Base-by-base conservation (phyloP, 2,329 filamentous ascomycete genomes). In the Dactylellina haptotyla region DNA sequence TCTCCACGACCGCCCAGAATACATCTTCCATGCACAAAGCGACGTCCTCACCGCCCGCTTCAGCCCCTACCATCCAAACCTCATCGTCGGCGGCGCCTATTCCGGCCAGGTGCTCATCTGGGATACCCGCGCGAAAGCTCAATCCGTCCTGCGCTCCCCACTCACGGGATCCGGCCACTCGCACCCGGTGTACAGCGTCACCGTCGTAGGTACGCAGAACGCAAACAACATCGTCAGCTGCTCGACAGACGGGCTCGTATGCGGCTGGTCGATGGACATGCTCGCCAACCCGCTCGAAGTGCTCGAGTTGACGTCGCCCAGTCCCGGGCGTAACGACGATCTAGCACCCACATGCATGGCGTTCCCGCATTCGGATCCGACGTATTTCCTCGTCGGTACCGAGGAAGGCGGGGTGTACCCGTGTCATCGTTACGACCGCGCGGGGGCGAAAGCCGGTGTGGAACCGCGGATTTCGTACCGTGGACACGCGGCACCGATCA, bases 161-260 rank as follows among this genome's bases (percentile, higher is more conserved):
- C 85, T 99, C 39, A 98, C 94, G 4, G 94, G 95, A 54, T 93
- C 92, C 12, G 93, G 95, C 12, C 95, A 99, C 81, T 96, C 95
- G 5, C 95, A 99, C 79, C 95, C 95, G 0, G 91, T 99, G 75
- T 99, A 99, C 83, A 93, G 90, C 39, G 88, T 99, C 66, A 91
- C 95, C 75, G 96, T 99, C 63, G 92, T 99, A 54, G 95, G 95
- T 76, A 99, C 96, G 0, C 95, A 98, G 80, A 99, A 99, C 80
- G 95, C 95, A 70, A 97, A 97, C 83, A 99, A 98, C 81, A 97
- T 99, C 80, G 91, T 99, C 78, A 97, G 93, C 32, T 94, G 92
- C 80, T 97, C 93, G 0, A 99, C 95, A 0, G 95, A 99, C 79
- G 95, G 95, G 62, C 92, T 96, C 8, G 92, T 98, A 43, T 99